Base-by-base conservation (phyloP, 768 basidiomycete species). In the Amanita pallidorosea region DNA sequence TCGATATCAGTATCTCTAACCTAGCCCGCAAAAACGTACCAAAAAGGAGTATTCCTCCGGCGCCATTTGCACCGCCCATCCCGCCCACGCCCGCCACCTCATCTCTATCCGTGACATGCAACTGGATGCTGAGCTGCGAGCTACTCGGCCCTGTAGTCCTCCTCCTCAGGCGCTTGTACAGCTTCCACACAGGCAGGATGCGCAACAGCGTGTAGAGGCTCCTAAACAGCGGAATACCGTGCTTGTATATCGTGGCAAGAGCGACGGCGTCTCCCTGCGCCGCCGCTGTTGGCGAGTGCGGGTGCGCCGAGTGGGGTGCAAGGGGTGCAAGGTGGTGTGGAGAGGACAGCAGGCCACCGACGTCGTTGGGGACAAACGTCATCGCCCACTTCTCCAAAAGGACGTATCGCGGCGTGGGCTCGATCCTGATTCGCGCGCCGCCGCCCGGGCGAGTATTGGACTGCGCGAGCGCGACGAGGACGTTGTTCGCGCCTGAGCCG, bases 231-330 rank as follows among this genome's bases (percentile, higher is more conserved):
- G 85, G 76, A 58, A 91, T 90, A 33, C 83, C 80, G 57, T 89
- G 82, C 65, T 91, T 91, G 75, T 91, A 91, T 49, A 88, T 82
- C 11, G 83, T 85, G 0, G 88, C 75, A 33, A 83, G 78, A 12
- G 81, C 77, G 35, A 84, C 71, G 1, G 43, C 43, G 29, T 13
- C 33, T 13, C 33, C 33, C 33, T 8, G 11, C 7, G 8, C 31
- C 11, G 31, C 31, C n/a, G n/a, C n/a, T n/a, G n/a, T n/a, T 9
- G 27, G 5, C 27, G 23, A 44, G 25, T 23, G 42, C 25, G 11
- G 27, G 42, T 9, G 11, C 9, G n/a, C n/a, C n/a, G n/a, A n/a
- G n/a, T n/a, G n/a, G 42, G 15, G 27, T 25, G 25, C 23, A 23
- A 15, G 27, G 2, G 22, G 22, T 23, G 22, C 3, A 23, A 29